A percentile compares a stretch with the other conserved stretches of the same genome.
phyloP scores from a whole-genome alignment of 257 asterid species.

The Plectranthus barbatus region DNA sequence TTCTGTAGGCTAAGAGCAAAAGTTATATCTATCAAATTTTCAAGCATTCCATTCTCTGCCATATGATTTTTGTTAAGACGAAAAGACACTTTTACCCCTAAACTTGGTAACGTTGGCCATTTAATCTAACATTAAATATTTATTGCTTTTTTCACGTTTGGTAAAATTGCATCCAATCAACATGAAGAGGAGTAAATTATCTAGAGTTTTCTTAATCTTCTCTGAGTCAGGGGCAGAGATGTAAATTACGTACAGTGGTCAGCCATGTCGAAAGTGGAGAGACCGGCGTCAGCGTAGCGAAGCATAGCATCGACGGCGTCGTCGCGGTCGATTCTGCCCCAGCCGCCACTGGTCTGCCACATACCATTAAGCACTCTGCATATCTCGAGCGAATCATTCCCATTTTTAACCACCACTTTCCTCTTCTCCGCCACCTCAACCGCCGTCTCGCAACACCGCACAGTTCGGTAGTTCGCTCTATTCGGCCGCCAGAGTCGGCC shows the following conservation, averaged over 20 bases:
- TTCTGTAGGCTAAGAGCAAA: neutral
- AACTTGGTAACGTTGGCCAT: neutral
- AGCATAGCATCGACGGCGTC: conserved; percentile 95
- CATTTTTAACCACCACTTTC: conserved; percentile 44
- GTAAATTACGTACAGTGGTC: conserved; percentile 66
- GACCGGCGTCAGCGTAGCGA: conserved; percentile 76
- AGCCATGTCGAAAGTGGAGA: conserved; percentile 95
- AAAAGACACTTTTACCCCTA: conserved; percentile 21
- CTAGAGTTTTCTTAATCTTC: neutral
- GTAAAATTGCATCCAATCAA: neutral
- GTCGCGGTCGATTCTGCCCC: conserved; percentile 88
- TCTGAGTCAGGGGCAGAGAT: conserved; percentile 14
- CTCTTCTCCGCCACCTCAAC: conserved; percentile 41
- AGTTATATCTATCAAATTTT: conserved; percentile 11
- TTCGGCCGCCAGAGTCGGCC: conserved; percentile 14
- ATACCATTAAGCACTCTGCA: conserved; percentile 85
- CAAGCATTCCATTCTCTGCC: neutral
- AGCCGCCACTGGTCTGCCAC: conserved; percentile 99
- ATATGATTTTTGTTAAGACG: neutral
- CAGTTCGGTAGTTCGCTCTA: conserved; percentile 6
- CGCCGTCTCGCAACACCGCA: conserved; percentile 51
- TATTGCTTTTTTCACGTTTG: neutral
- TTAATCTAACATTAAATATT: neutral
- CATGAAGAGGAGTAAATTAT: neutral
- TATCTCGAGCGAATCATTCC: conserved; percentile 68